Evolutionary conservation across 345 rosid species (phyloP), one percentile per base, ranked within the genome.

Genomic region (Moringa oleifera): DNA sequence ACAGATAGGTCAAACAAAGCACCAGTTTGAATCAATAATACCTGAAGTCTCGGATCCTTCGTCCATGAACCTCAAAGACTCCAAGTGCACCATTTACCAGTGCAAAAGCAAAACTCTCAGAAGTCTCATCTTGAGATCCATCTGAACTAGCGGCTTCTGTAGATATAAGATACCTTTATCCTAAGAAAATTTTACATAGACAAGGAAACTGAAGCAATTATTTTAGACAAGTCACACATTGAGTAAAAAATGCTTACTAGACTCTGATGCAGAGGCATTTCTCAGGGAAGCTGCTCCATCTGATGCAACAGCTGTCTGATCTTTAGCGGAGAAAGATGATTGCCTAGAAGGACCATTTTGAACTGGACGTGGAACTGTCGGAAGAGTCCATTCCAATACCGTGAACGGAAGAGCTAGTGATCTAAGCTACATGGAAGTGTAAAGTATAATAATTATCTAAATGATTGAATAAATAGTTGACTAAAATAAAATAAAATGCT

Each of bases 381-480:
- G 99, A 75, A 94, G 99, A 63, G 97, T 94, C 99, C 97, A 94
- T 81, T 94, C 99, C 82, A 94, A 76, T 70, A 90, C 98, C 68
- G 99, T 88, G 87, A 94, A 94, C 71, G 97, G 97, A 81, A 93
- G 97, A 73, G 98, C 98, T 83, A 94, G 85, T 68, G 99, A 90
- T 90, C 99, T 90, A 90, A 94, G 96, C 99, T 94, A 94, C 89
- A 88, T 73, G 62, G 64, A 73, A 74, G 65, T 66, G 80, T 68
- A 69, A 72, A 70, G 67, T 55, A 76, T 61, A 74, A 79, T 72
- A 76, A 87, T 64, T 74, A 83, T 68, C 74, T 45, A 67, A 25
- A 64, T 60, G 55, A 58, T 33, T 20, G 31, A 63, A 23, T 54
- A 58, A 55, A 73, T 54, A 47, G 47, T 41, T 41, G 12, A 41